A percentile compares a stretch with the other conserved stretches of the same genome.
Evolutionary conservation across 768 basidiomycete species (phyloP).

Genomic region (Cystofilobasidium ferigula): DNA sequence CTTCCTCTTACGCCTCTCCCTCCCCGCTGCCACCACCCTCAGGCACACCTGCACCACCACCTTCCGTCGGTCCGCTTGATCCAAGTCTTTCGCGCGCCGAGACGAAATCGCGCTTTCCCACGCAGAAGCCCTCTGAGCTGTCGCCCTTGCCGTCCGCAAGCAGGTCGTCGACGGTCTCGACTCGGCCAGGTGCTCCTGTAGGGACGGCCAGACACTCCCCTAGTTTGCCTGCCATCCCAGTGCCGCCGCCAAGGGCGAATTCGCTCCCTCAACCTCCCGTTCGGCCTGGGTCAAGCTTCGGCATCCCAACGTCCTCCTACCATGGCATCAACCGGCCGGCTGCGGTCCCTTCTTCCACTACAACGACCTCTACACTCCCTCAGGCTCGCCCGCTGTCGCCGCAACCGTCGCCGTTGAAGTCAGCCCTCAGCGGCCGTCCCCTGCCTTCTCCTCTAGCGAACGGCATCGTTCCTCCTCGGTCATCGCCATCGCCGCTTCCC

Average conservation of each 20-base stretch:
- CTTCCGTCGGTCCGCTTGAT: background rate
- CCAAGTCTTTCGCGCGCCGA: background rate
- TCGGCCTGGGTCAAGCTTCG: background rate
- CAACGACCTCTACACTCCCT: background rate
- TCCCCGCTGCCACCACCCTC: background rate
- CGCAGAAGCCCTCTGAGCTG: conserved; percentile 19
- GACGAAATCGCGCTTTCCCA: background rate
- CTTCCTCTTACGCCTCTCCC: conserved; percentile 9
- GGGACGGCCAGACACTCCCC: background rate
- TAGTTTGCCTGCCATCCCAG: background rate
- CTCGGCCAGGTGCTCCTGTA: background rate
- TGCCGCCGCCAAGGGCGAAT: background rate
- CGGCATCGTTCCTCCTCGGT: background rate
- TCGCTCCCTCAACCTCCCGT: background rate
- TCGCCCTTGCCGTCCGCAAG: conserved; percentile 17
- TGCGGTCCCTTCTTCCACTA: background rate
- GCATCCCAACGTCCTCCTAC: conserved; percentile 11
- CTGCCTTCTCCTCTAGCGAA: background rate
- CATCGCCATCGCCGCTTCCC: background rate
- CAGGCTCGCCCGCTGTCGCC: background rate
- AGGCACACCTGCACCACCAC: background rate
- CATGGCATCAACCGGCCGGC: conserved; percentile 6
- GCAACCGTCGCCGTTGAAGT: background rate
- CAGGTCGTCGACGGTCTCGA: background rate
- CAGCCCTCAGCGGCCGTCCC: background rate